A percentile compares a stretch with the other conserved stretches of the same genome.
Evolutionary conservation across 768 basidiomycete genomes (phyloP).

Genomic region (Suillus subalutaceus): DNA sequence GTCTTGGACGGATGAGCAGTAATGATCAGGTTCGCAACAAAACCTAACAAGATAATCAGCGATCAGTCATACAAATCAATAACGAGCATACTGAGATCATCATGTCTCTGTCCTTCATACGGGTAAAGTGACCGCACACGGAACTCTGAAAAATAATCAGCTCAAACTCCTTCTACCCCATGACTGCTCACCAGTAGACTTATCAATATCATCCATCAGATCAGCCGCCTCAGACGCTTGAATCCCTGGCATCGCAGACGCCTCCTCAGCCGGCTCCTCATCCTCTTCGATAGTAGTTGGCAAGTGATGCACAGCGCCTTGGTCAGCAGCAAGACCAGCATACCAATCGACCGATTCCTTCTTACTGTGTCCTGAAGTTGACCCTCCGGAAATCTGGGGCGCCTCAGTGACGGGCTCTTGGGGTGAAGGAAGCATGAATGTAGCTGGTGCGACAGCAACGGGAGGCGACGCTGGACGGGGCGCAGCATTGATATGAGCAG

Average conservation of each 20-base stretch:
- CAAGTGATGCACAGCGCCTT: slow-evolving; percentile 43
- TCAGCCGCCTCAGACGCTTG: slow-evolving; percentile 57
- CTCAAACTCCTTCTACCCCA: background rate
- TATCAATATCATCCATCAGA: slow-evolving; percentile 75
- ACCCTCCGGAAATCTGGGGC: slow-evolving; percentile 18
- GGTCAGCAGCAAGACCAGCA: slow-evolving; percentile 80
- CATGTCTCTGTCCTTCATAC: slow-evolving; percentile 83
- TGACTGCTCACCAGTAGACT: slow-evolving; percentile 51
- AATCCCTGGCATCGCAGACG: slow-evolving; percentile 52
- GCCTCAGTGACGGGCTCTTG: slow-evolving; percentile 21
- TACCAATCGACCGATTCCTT: slow-evolving; percentile 93
- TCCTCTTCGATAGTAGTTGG: slow-evolving; percentile 64
- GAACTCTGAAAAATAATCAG: slow-evolving; percentile 51
- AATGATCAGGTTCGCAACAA: slow-evolving; percentile 78
- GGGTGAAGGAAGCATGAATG: slow-evolving; percentile 21
- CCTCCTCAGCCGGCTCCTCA: slow-evolving; percentile 50
- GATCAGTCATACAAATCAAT: background rate
- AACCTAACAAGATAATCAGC: slow-evolving; percentile 49
- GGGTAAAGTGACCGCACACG: slow-evolving; percentile 81
- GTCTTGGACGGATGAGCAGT: slow-evolving; percentile 84
- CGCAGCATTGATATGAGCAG: slow-evolving; percentile 62
- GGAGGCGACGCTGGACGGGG: slow-evolving; percentile 49
- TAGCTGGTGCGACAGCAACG: background rate
- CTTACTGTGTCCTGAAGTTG: slow-evolving; percentile 43
- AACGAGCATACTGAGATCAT: slow-evolving; percentile 72